Conservation (phyloP, 139 green algal species). For the Chlamydomonas incerta region DNA sequence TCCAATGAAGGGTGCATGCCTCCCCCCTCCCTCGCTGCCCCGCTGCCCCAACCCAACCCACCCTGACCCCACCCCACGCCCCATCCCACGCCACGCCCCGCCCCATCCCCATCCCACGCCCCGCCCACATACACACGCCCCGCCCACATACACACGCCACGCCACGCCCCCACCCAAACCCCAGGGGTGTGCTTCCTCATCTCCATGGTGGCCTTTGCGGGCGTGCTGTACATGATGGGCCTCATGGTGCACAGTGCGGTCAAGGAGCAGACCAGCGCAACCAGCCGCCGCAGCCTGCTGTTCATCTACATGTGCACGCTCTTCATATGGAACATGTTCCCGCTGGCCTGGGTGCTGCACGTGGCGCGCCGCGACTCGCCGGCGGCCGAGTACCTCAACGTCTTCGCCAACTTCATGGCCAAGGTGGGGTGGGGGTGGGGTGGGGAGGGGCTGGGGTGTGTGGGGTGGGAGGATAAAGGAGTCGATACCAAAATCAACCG, state of each 20-base stretch:
- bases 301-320: constrained; percentile 61
- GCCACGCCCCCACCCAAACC: no score
- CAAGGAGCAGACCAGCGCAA: constrained; percentile 3
- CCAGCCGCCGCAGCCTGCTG: not conserved
- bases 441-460: not conserved
- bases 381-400: constrained; percentile 29
- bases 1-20: no score
- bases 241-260: constrained; percentile 47
- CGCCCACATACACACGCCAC: no score
- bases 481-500: no score
- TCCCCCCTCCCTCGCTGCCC: no score
- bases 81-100: no score
- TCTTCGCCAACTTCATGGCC: constrained; percentile 52
- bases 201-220: constrained; percentile 25
- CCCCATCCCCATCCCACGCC: no score
- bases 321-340: constrained; percentile 51
- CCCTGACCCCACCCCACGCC: no score
- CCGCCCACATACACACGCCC: no score
- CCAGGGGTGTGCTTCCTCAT: constrained; percentile 37
- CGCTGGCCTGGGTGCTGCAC: constrained; percentile 36
- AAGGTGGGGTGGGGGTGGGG: constrained; percentile 5
- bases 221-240: constrained; percentile 50
- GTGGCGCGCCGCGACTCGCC: not conserved
- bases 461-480: no score
- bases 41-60: no score